phyloP scores from a whole-genome alignment of 768 basidiomycete genomes.

The Phanerodontia chrysosporium region DNA sequence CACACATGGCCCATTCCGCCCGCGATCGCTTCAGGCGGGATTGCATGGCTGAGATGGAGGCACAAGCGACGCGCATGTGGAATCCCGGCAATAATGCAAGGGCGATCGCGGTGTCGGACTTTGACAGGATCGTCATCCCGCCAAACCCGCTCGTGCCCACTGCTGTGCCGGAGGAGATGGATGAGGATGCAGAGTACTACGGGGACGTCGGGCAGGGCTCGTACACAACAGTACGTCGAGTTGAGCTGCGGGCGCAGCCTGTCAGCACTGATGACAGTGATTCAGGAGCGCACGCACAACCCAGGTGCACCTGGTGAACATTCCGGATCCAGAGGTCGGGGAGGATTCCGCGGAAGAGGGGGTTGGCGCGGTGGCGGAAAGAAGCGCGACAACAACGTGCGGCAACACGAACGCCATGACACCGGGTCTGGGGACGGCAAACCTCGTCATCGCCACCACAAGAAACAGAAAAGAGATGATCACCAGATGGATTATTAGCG shows the following conservation, averaged over 20 bases:
- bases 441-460: neutral
- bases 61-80: conserved; percentile 27
- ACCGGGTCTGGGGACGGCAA: neutral
- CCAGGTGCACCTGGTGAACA: neutral
- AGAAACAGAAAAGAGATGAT: neutral
- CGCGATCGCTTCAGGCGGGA: conserved; percentile 17
- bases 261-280: neutral
- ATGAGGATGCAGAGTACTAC: neutral
- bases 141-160: conserved; percentile 1
- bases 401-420: neutral
- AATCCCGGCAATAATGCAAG: conserved; percentile 22
- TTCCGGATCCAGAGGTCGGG: neutral
- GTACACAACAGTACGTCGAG: neutral
- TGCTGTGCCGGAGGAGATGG: neutral
- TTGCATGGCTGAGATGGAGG: conserved; percentile 27
- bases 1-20: neutral
- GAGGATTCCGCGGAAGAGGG: neutral
- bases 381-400: neutral
- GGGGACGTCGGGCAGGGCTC: neutral
- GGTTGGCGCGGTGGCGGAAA: neutral
- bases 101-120: conserved; percentile 56
- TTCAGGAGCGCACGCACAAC: neutral
- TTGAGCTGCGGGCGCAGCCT: neutral
- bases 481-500: neutral
- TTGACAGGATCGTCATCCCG: conserved; percentile 19